Conservation (phyloP, 306 rosid species). For the Corylus avellana region DNA sequence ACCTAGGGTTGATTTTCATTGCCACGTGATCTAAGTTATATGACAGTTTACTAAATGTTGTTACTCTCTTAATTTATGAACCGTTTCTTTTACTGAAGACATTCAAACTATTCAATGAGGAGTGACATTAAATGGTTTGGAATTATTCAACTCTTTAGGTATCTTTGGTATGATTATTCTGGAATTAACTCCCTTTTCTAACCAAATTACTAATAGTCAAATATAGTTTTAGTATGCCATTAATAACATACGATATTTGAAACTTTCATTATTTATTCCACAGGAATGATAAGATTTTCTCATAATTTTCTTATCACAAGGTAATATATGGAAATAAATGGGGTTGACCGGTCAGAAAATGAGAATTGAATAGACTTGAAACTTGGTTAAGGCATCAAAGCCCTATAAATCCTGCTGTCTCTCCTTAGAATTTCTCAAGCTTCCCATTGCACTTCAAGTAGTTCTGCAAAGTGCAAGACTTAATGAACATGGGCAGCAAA, state of each 20-base stretch:
- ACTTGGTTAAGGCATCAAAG: slow-evolving; percentile 2
- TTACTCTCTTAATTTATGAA: background rate
- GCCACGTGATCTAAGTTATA: too few species aligned
- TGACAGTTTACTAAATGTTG: too few species aligned
- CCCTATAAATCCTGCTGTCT: slow-evolving; percentile 4
- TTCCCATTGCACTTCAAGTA: background rate
- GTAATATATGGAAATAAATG: slow-evolving; percentile 2
- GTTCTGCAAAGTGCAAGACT: background rate
- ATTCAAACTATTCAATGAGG: background rate
- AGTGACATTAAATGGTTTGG: background rate
- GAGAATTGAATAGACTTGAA: background rate
- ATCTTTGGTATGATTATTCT: slow-evolving; percentile 1
- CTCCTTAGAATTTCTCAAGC: slow-evolving; percentile 5
- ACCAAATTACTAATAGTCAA: background rate
- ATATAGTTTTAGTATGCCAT: background rate
- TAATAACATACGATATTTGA: slow-evolving; percentile 5
- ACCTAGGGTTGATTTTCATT: too few species aligned
- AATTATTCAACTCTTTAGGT: background rate
- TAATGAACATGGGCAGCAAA: background rate
- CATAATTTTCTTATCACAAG: background rate
- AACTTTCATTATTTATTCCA: background rate
- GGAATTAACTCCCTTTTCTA: background rate
- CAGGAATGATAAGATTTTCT: slow-evolving; percentile 4
- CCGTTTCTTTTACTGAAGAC: background rate
- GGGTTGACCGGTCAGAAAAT: background rate